phyloP scores from a whole-genome alignment of 768 basidiomycete genomes.

The Vararia minispora region DNA sequence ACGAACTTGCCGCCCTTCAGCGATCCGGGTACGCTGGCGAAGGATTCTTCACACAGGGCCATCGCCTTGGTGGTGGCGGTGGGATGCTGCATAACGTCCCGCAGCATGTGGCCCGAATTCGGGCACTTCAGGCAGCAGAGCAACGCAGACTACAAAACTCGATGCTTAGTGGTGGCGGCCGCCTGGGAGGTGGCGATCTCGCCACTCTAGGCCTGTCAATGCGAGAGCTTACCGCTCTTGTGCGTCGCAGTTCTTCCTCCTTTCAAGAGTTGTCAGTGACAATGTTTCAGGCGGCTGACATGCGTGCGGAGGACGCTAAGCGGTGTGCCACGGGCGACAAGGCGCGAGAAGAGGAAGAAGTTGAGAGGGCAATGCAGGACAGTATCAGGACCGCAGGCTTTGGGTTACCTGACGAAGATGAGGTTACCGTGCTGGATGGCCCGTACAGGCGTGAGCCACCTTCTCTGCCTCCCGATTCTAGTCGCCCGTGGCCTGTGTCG shows the following conservation, averaged over 20 bases:
- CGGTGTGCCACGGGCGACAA: conserved; percentile 53
- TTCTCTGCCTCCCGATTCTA: conserved; percentile 15
- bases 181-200: conserved; percentile 44
- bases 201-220: conserved; percentile 37
- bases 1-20: conserved; percentile 75
- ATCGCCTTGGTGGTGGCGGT: conserved; percentile 46
- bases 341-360: conserved; percentile 51
- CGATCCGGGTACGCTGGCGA: conserved; percentile 82
- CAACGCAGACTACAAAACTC: conserved; percentile 39
- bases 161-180: conserved; percentile 41
- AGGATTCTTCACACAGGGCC: conserved; percentile 77
- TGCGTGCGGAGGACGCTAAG: conserved; percentile 62
- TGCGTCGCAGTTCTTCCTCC: conserved; percentile 21
- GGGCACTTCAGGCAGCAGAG: conserved; percentile 75
- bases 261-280: neutral
- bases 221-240: conserved; percentile 64
- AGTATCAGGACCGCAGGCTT: conserved; percentile 51
- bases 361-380: conserved; percentile 55
- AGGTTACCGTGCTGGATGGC: conserved; percentile 22
- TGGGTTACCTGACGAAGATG: conserved; percentile 37
- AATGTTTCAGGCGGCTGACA: conserved; percentile 70
- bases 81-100: conserved; percentile 60
- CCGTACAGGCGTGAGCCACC: conserved; percentile 15
- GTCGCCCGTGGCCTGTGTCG: conserved; percentile 12
- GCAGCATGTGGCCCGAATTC: conserved; percentile 48